Conservation (phyloP, 2,329 filamentous ascomycete genomes). For the Xylaria arbuscula region DNA sequence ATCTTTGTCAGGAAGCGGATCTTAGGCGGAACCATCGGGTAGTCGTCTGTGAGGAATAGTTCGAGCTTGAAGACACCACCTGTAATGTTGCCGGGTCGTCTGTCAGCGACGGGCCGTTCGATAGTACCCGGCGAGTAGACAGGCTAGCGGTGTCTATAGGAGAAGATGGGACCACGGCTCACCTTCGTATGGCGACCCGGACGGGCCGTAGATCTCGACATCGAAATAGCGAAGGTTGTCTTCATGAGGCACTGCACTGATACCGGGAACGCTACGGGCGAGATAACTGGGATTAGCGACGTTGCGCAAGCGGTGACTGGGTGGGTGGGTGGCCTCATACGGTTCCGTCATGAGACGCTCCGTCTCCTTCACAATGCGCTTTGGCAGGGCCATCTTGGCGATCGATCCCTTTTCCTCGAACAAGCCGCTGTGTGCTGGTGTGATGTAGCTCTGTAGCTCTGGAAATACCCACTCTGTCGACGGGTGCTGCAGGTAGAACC, state of each 20-base stretch:
- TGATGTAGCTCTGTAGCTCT: background rate
- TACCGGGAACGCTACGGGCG: conserved; percentile 82
- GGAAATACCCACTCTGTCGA: background rate
- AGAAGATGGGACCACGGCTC: conserved; percentile 42
- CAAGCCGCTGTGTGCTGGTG: conserved; percentile 1
- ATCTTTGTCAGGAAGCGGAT: conserved; percentile 99
- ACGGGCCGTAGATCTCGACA: conserved; percentile 92
- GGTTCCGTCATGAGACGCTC: conserved; percentile 96
- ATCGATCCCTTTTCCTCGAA: background rate
- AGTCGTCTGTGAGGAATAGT: conserved; percentile 97
- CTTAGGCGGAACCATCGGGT: conserved; percentile 98
- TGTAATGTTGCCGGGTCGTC: conserved; percentile 43
- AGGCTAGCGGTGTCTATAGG: background rate
- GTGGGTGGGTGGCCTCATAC: conserved; percentile 63
- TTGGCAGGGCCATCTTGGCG: conserved; percentile 79
- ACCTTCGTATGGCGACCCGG: conserved; percentile 96
- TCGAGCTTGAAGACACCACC: conserved; percentile 94
- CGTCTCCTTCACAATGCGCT: conserved; percentile 98
- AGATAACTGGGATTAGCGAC: conserved; percentile 8
- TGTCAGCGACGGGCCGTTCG: background rate
- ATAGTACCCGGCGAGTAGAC: background rate
- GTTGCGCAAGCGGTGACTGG: background rate
- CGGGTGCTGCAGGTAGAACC: background rate
- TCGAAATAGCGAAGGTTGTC: conserved; percentile 99
- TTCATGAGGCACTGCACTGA: conserved; percentile 94